A percentile compares a stretch with the other conserved stretches of the same genome.
phyloP scores from a whole-genome alignment of 257 asterid species.

The Vinca minor region DNA sequence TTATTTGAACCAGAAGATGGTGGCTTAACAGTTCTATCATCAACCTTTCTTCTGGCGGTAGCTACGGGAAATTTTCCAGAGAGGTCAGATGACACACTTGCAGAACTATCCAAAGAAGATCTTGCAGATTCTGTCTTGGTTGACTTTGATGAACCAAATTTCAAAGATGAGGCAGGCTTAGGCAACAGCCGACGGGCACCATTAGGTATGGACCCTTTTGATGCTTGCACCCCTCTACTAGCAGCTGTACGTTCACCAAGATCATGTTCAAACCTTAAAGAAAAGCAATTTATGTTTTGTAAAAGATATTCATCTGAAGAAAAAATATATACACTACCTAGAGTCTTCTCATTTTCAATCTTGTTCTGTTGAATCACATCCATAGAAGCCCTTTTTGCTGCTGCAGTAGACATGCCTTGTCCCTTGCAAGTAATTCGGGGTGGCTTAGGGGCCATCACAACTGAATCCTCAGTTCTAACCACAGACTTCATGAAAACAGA shows the following conservation, averaged over 20 bases:
- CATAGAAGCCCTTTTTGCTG: constrained; percentile 48
- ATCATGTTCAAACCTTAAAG: not conserved
- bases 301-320: not conserved
- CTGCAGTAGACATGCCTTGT: constrained; percentile 30
- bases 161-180: constrained; percentile 41
- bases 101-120: constrained; percentile 55
- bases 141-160: constrained; percentile 36
- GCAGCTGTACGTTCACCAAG: constrained; percentile 30
- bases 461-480: constrained; percentile 33
- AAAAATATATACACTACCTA: constrained; percentile 28
- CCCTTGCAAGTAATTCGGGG: constrained; percentile 37
- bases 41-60: constrained; percentile 47
- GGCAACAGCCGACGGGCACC: constrained; percentile 49
- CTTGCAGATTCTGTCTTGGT: constrained; percentile 39
- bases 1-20: constrained; percentile 44
- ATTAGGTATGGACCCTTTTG: constrained; percentile 35
- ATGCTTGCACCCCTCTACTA: constrained; percentile 44
- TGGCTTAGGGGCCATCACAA: constrained; percentile 34
- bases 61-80: constrained; percentile 33
- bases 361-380: constrained; percentile 38
- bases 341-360: constrained; percentile 37
- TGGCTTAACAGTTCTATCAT: constrained; percentile 26
- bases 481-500: constrained; percentile 29
- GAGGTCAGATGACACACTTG: constrained; percentile 36
- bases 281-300: not conserved